Base-by-base conservation (phyloP, 2,329 filamentous ascomycete species). In the Fusarium beomiforme region DNA sequence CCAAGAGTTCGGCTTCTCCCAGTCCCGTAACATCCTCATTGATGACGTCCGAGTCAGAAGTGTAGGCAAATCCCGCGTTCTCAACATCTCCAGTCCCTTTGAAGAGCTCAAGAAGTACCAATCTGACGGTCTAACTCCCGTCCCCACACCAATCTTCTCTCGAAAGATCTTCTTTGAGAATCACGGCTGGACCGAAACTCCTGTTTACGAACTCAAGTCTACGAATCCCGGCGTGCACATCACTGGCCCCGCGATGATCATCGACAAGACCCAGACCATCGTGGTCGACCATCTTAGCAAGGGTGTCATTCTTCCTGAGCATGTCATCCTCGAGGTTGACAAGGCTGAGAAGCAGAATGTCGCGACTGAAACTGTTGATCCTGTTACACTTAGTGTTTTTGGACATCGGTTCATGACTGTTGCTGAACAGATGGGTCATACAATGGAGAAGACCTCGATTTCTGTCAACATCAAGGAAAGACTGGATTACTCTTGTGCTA, bases 361-460 rank as follows among this genome's bases (percentile, higher is more conserved):
- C 0, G 55, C 57, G 0, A 73, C 71, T 0, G 68, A 80, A 37
- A 85, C 88, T 31, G 89, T 93, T 0, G 90, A 94, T 75, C 92
- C 92, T 0, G 91, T 94, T 58, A 87, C 92, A 76, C 84, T 94
- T 0, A 91, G 88, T 69, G 91, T 94, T 53, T 94, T 94, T 74
- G 91, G 90, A 0, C 91, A 94, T 78, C 87, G 92, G 3, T 94
- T 94, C 81, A 94, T 94, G 92, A 90, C 90, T 2, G 93, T 94
- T 60, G 92, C 92, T 1, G 92, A 95, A 77, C 92, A 94, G 76
- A 94, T 94, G 92, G 92, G 92, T 0, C 85, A 91, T 46, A 91
- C 91, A 5, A 80, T 95, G 55, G 91, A 94, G 74, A 93, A 94
- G 82, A 94, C 91, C 0, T 90, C 89, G 71, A 90, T 94, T 24